Conservation (phyloP, 2,329 filamentous ascomycete species). For the Xylaria sp. region DNA sequence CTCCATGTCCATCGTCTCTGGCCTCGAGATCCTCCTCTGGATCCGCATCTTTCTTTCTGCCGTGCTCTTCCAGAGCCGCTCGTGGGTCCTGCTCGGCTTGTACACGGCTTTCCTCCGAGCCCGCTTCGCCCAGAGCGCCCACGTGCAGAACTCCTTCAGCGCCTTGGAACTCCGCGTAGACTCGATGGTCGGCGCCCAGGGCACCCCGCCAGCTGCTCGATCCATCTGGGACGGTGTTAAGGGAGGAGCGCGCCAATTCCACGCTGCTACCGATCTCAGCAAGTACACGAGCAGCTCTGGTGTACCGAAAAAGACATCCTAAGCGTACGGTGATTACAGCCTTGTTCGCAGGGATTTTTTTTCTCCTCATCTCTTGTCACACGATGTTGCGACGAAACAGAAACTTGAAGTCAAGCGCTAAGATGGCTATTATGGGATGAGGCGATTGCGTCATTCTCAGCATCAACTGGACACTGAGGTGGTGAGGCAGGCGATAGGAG, state of each 20-base stretch:
- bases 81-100: slow-evolving; percentile 83
- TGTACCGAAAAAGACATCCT: slow-evolving; percentile 69
- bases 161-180: slow-evolving; percentile 78
- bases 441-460: not conserved
- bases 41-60: slow-evolving; percentile 80
- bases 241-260: slow-evolving; percentile 72
- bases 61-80: slow-evolving; percentile 85
- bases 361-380: slow-evolving; percentile 29
- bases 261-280: slow-evolving; percentile 78
- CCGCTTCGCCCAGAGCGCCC: slow-evolving; percentile 85
- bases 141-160: slow-evolving; percentile 84
- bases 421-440: not conserved
- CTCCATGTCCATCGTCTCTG: slow-evolving; percentile 91
- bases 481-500: slow-evolving; percentile 1
- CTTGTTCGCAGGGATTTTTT: slow-evolving; percentile 7
- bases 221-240: slow-evolving; percentile 84
- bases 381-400: slow-evolving; percentile 30
- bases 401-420: slow-evolving; percentile 3
- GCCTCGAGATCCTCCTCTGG: slow-evolving; percentile 88
- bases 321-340: slow-evolving; percentile 35
- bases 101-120: slow-evolving; percentile 95
- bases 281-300: slow-evolving; percentile 69
- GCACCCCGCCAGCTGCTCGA: slow-evolving; percentile 78
- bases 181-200: slow-evolving; percentile 82
- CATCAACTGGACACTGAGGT: slow-evolving; percentile 1